Percentiles rank a stretch among this genome's conserved stretches.
phyloP scores from a whole-genome alignment of 139 green algal genomes.

The Spirogloea muscicola region DNA sequence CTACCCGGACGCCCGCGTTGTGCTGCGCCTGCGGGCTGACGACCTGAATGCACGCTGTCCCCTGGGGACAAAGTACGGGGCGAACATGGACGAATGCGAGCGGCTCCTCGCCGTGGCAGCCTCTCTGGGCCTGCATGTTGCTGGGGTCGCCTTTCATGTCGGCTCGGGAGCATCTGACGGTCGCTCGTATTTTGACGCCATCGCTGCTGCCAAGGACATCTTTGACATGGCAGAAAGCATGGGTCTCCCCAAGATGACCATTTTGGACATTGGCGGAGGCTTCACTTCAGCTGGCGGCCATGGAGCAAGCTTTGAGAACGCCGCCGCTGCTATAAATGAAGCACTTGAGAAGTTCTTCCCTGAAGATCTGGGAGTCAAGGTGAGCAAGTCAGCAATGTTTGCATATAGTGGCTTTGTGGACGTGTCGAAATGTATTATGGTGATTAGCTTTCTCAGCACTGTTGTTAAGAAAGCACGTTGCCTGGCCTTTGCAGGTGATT shows the following conservation, averaged over 20 bases:
- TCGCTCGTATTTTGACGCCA: conserved; percentile 68
- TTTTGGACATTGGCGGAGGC: conserved; percentile 94
- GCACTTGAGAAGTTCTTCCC: conserved; percentile 84
- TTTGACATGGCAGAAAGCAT: conserved; percentile 73
- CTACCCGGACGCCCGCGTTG: conserved; percentile 62
- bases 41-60: conserved; percentile 68
- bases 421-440: too few species aligned
- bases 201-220: conserved; percentile 57
- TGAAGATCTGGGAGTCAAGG: too few species aligned
- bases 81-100: conserved; percentile 62
- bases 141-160: conserved; percentile 94
- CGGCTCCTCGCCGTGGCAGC: conserved; percentile 59
- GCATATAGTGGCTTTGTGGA: too few species aligned
- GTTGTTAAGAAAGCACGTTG: too few species aligned
- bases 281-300: conserved; percentile 64
- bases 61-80: conserved; percentile 86
- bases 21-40: conserved; percentile 87
- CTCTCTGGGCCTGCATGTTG: conserved; percentile 65
- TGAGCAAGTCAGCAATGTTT: too few species aligned
- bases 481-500: too few species aligned
- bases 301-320: conserved; percentile 63
- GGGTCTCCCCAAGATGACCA: conserved; percentile 75
- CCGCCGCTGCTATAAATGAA: conserved; percentile 76
- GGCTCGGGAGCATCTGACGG: conserved; percentile 71
- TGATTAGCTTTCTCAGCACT: too few species aligned